phyloP scores from a whole-genome alignment of 2,329 filamentous ascomycete species.

The Capronia americana region DNA sequence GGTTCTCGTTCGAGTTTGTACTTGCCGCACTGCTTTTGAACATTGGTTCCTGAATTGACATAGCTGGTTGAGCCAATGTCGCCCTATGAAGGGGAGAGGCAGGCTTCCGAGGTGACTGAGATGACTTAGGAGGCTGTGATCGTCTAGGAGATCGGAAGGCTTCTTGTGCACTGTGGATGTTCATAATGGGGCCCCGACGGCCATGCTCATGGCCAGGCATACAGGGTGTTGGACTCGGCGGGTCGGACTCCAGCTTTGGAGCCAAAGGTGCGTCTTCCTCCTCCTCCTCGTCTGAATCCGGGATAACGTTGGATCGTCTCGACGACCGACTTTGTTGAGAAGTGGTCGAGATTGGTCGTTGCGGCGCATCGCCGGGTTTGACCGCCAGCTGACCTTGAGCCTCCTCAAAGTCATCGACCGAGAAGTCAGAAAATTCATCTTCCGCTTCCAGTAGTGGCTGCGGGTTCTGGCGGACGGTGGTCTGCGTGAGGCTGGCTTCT shows the following conservation, averaged over 20 bases:
- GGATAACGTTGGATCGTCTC: constrained; percentile 19
- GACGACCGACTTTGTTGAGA: background rate
- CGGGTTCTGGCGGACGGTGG: background rate
- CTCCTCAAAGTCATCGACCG: constrained; percentile 6
- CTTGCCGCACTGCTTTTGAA: constrained; percentile 28
- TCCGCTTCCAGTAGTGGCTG: background rate
- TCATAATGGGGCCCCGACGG: background rate
- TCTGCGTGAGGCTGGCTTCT: constrained; percentile 10
- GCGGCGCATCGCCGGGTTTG: background rate
- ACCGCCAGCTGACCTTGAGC: background rate
- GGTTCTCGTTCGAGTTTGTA: background rate
- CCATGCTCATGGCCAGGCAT: background rate
- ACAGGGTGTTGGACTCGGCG: background rate
- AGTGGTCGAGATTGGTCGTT: background rate
- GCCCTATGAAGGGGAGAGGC: background rate
- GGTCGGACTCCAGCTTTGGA: constrained; percentile 2
- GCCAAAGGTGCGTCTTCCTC: background rate
- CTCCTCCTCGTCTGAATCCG: constrained; percentile 34
- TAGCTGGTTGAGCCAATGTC: background rate
- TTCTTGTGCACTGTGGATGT: background rate
- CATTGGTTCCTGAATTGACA: constrained; percentile 6
- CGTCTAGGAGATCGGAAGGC: background rate
- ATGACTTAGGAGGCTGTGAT: background rate
- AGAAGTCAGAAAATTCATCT: constrained; percentile 6
- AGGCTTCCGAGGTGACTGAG: constrained; percentile 13